These are phyloP conservation scores for Cryptococcus deneoformans DNA, from an alignment of 1,284 basidiomycete species.

Conservation along the genomic window DNA sequence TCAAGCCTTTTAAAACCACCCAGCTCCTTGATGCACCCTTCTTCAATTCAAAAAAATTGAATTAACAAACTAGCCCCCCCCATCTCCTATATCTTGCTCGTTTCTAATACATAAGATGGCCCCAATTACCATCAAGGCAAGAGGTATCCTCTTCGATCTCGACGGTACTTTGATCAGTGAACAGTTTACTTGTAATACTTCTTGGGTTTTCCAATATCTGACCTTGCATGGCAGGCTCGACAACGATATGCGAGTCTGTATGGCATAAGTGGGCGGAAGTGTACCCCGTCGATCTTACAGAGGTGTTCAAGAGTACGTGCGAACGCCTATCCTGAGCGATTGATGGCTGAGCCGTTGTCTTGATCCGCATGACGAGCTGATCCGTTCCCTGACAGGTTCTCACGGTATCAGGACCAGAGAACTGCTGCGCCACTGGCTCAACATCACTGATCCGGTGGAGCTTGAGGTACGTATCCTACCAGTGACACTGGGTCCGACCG, in stretches of 20 bases:
- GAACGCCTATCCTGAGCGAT: no score
- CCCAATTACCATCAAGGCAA: neutral
- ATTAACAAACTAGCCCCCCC: no score
- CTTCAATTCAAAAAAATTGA: no score
- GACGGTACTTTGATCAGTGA: slow-evolving; percentile 2
- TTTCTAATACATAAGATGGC: neutral
- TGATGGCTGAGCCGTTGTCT: neutral
- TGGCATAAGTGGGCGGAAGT: slow-evolving; percentile 41
- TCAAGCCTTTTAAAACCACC: no score
- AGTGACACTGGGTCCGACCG: neutral
- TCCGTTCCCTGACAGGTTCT: slow-evolving; percentile 53
- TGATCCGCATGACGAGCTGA: neutral
- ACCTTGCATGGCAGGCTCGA: slow-evolving; percentile 26
- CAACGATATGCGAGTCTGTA: slow-evolving; percentile 39
- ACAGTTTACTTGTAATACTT: neutral
- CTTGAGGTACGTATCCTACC: slow-evolving; percentile 54
- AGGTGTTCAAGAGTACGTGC: slow-evolving; percentile 42
- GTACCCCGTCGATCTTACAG: slow-evolving; percentile 37
- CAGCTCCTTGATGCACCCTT: no score
- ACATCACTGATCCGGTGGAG: slow-evolving; percentile 57
- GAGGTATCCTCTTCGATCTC: slow-evolving; percentile 1
- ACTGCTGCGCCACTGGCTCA: slow-evolving; percentile 65
- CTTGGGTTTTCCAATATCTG: neutral
- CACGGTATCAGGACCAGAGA: slow-evolving; percentile 70
- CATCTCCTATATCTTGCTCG: no score